phyloP scores from a whole-genome alignment of 140 eudicot genomes.

The Stevia rebaudiana region DNA sequence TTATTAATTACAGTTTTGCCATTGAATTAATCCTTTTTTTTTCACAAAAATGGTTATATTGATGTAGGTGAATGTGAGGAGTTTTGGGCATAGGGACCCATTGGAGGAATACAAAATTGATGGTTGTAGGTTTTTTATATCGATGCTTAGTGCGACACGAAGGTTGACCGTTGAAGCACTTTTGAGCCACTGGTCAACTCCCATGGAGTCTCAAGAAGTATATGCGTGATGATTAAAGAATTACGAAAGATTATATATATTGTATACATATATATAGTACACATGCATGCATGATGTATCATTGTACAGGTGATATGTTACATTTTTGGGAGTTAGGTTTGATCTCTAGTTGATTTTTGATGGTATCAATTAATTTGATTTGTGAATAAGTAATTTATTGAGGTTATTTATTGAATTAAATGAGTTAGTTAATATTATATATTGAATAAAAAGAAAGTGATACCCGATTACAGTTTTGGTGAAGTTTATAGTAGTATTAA shows the following conservation, averaged over 20 bases:
- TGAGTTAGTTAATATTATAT: too few relatives aligned
- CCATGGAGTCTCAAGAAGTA: slow-evolving; percentile 70
- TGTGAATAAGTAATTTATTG: slow-evolving; percentile 8
- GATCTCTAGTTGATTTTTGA: slow-evolving; percentile 6
- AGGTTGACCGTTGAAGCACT: slow-evolving; percentile 87
- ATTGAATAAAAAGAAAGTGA: too few relatives aligned
- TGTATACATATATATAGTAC: background rate
- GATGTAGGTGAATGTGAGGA: slow-evolving; percentile 83
- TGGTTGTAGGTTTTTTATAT: slow-evolving; percentile 90
- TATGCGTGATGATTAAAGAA: slow-evolving; percentile 23
- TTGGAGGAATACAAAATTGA: slow-evolving; percentile 97
- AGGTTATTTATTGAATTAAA: too few relatives aligned
- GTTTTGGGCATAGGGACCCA: slow-evolving; percentile 96
- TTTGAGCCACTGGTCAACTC: slow-evolving; percentile 79
- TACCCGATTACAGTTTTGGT: too few relatives aligned
- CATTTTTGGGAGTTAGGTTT: slow-evolving; percentile 1
- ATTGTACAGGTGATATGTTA: slow-evolving; percentile 22
- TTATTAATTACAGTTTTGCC: background rate
- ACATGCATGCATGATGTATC: slow-evolving; percentile 12
- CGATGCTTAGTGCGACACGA: slow-evolving; percentile 90
- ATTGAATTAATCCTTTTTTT: too few relatives aligned
- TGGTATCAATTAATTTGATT: background rate
- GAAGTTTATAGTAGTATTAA: too few relatives aligned
- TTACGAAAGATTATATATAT: background rate
- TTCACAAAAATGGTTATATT: background rate